Evolutionary conservation across 495 filamentous ascomycete genomes (phyloP).

Genomic region (Stereocaulon alpinum): DNA sequence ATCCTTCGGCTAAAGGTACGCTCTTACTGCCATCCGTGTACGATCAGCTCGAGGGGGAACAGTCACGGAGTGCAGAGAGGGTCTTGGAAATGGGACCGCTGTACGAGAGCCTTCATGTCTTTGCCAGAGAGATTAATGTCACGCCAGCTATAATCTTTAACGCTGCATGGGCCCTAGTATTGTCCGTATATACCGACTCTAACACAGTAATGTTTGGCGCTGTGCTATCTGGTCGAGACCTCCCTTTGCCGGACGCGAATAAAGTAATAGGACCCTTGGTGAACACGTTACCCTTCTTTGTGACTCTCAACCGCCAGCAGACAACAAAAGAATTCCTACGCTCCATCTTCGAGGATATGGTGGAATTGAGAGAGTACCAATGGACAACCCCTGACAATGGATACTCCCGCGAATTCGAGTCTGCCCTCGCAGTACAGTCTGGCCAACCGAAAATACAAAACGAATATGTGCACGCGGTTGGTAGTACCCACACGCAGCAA

Average conservation of each 20-base stretch:
- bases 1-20: background rate
- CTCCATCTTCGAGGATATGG: background rate
- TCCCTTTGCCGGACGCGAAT: slow-evolving; percentile 18
- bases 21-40: background rate
- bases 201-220: slow-evolving; percentile 20
- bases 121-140: background rate
- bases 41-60: too few relatives aligned
- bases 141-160: background rate
- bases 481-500: too few relatives aligned
- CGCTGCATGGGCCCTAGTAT: slow-evolving; percentile 24
- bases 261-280: slow-evolving; percentile 26
- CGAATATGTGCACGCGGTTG: background rate
- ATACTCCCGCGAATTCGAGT: slow-evolving; percentile 4
- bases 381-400: slow-evolving; percentile 7
- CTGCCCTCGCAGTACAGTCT: slow-evolving; percentile 7
- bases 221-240: slow-evolving; percentile 23
- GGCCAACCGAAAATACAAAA: background rate
- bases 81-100: too few relatives aligned
- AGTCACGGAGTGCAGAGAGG: too few relatives aligned
- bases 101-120: background rate
- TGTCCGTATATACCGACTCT: slow-evolving; percentile 18
- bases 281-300: slow-evolving; percentile 21
- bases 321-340: slow-evolving; percentile 5
- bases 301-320: background rate
- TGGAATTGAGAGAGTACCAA: slow-evolving; percentile 6